Conservation (phyloP, 1,284 basidiomycete genomes). For the Puccinia coronata region DNA sequence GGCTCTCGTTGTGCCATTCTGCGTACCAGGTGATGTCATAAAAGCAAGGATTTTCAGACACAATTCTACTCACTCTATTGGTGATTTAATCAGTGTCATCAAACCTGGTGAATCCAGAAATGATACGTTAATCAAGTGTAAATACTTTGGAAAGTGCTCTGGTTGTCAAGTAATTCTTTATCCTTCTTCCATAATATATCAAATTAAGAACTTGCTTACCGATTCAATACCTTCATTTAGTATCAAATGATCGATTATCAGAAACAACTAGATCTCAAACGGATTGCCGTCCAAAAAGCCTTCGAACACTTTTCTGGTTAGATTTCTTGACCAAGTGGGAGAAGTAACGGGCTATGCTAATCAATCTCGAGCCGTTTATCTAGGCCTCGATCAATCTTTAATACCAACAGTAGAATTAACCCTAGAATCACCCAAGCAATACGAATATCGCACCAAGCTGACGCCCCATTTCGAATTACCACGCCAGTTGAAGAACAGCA, state of each 20-base stretch:
- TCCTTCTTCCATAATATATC: too few species aligned
- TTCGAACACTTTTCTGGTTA: constrained; percentile 75
- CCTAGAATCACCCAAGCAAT: constrained; percentile 81
- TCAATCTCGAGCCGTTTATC: background rate
- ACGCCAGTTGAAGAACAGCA: constrained; percentile 60
- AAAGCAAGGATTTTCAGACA: constrained; percentile 69
- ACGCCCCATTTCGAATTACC: constrained; percentile 93
- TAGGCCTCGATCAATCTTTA: constrained; percentile 65
- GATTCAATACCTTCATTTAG: too few species aligned
- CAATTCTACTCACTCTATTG: constrained; percentile 69
- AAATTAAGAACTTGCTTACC: too few species aligned
- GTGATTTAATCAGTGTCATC: constrained; percentile 72
- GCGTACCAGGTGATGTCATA: constrained; percentile 77
- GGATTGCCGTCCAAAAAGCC: constrained; percentile 80
- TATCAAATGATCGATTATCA: constrained; percentile 81
- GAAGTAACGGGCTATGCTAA: too few species aligned
- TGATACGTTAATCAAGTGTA: constrained; percentile 67
- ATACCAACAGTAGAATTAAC: constrained; percentile 75
- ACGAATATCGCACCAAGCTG: constrained; percentile 92
- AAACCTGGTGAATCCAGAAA: constrained; percentile 64
- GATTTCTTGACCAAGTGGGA: too few species aligned
- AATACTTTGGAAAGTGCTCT: constrained; percentile 78
- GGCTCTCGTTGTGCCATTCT: constrained; percentile 78
- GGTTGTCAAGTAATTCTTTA: constrained; percentile 55
- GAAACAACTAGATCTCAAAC: constrained; percentile 80